phyloP scores from a whole-genome alignment of 345 rosid species.

The Syzygium grande region DNA sequence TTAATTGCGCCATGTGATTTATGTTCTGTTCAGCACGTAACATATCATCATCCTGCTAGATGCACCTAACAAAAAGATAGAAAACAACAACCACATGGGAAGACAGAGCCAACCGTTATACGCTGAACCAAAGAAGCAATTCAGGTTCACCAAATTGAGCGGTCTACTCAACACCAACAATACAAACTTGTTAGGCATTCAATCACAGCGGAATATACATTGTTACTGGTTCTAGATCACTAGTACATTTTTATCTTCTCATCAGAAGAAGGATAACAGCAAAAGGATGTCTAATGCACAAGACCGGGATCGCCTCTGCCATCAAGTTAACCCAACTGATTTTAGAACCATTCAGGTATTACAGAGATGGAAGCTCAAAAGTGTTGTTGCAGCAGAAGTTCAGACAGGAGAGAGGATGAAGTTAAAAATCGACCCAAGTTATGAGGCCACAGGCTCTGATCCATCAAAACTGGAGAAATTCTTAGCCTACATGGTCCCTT shows the following conservation, averaged over 20 bases:
- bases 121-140: slow-evolving; percentile 57
- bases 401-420: neutral
- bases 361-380: neutral
- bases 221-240: neutral
- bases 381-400: neutral
- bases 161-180: slow-evolving; percentile 34
- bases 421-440: slow-evolving; percentile 24
- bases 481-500: slow-evolving; percentile 90
- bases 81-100: neutral
- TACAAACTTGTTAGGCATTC: neutral
- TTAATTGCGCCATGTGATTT: slow-evolving; percentile 73
- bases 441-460: slow-evolving; percentile 61
- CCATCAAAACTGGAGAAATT: slow-evolving; percentile 67
- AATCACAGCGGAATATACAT: neutral
- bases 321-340: neutral
- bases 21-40: slow-evolving; percentile 41
- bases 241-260: neutral
- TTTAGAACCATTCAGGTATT: neutral
- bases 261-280: neutral
- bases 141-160: slow-evolving; percentile 79
- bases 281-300: neutral
- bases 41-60: neutral
- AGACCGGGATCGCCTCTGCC: neutral
- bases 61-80: neutral
- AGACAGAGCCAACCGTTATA: slow-evolving; percentile 42